Evolutionary conservation across 208 protist genomes (phyloP), one percentile per base, ranked within the genome.

Genomic region (Leishmania aethiopica): DNA sequence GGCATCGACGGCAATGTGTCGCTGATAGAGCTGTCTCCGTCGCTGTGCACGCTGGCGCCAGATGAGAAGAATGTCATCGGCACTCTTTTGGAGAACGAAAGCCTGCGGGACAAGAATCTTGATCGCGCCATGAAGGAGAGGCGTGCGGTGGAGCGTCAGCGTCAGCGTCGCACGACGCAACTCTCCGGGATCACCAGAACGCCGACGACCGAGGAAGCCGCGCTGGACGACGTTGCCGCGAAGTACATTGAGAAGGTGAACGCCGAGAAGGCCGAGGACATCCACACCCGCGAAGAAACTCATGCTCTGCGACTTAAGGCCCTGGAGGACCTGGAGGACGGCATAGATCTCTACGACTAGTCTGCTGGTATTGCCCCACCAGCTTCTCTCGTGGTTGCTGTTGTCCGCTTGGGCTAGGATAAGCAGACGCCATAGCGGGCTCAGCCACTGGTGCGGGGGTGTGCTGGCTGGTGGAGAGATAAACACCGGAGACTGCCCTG

Each of bases 1-100:
- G 95, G 95, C 69, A 94, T 96, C 79, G 98, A 99, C 86, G 98
- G 97, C 73, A 98, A 95, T 85, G 96, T 98, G 37, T 98, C 95
- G 3, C 88, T 99, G 13, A 81, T 99, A 75, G 97, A 99, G 86
- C 90, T 99, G n/a, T 98, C 95, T 19, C 93, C 93, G 3, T 93
- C 93, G n/a, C 94, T 99, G 40, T 92, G 85, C 86, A 93, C 86
- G 13, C 75, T 92, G 51, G 95, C 95, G 66, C 55, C 80, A 3
- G 95, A 99, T 74, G 98, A 99, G 88, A 98, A 98, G 90, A 90
- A 86, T 49, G 80, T 88, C 35, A 97, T 99, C 80, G 91, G 91
- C 28, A 92, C 92, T 47, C 91, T 99, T 67, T 95, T 99, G 69
- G 96, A 99, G 81, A 97, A 98, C 62, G 94, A 98, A 86, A 94